Percentiles rank a stretch among this genome's conserved stretches.
These are phyloP conservation scores for Albizia julibrissin DNA, from an alignment of 306 rosid genomes.

Conservation along the genomic window DNA sequence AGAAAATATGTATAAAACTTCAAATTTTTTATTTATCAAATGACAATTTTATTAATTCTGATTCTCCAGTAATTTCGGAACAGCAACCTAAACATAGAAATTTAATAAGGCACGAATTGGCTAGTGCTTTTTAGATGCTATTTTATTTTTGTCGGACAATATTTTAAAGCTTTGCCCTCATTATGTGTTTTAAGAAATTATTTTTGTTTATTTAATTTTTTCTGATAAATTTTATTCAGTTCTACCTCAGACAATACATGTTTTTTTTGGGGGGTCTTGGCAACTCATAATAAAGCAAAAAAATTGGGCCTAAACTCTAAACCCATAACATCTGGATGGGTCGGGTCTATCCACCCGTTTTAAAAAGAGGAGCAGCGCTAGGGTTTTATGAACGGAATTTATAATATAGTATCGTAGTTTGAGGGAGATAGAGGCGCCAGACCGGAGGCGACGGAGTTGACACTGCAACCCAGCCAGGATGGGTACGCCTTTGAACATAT, in stretches of 20 bases:
- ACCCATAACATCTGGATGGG: not conserved
- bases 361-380: not conserved
- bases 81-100: not conserved
- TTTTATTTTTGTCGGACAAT: no score
- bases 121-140: not conserved
- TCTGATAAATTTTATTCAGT: not conserved
- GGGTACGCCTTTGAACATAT: slow-evolving; percentile 17
- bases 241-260: not conserved
- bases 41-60: not conserved
- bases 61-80: no score
- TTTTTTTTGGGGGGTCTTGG: not conserved
- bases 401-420: not conserved
- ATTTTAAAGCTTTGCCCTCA: not conserved
- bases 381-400: not conserved
- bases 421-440: not conserved
- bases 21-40: not conserved
- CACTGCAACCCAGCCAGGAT: slow-evolving; percentile 14
- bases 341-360: not conserved
- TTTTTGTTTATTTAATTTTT: no score
- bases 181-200: no score
- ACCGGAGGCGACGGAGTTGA: not conserved
- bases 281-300: not conserved
- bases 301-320: not conserved
- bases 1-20: not conserved
- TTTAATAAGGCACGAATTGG: no score